Conservation (phyloP, 2,329 filamentous ascomycete species). For the Coniochaeta ligniaria region DNA sequence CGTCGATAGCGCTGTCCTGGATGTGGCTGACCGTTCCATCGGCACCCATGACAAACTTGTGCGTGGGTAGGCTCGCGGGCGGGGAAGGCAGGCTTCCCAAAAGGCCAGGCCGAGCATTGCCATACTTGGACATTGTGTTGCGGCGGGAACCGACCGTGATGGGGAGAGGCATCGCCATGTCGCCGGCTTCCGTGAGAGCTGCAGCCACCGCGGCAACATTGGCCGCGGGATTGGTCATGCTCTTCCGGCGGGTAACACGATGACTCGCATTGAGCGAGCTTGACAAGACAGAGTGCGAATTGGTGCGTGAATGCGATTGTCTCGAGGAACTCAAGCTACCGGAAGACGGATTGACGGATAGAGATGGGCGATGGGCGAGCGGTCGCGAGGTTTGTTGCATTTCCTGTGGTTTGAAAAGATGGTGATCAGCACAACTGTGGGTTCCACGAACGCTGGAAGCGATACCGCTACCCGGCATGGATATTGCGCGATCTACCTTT, state of each 20-base stretch:
- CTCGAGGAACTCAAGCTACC: constrained; percentile 48
- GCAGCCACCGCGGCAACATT: constrained; percentile 72
- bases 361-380: constrained; percentile 54
- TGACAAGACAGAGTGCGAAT: constrained; percentile 75
- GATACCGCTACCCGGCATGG: constrained; percentile 14
- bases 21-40: constrained; percentile 37
- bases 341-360: constrained; percentile 51
- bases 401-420: constrained; percentile 38
- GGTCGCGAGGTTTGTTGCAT: constrained; percentile 60
- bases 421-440: constrained; percentile 28
- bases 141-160: constrained; percentile 55
- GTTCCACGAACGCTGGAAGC: constrained; percentile 15
- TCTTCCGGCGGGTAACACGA: constrained; percentile 88
- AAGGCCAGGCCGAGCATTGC: constrained; percentile 43
- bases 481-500: constrained; percentile 14
- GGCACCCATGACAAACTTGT: constrained; percentile 35
- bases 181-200: constrained; percentile 61
- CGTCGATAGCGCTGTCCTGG: constrained; percentile 60
- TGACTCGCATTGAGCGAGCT: constrained; percentile 73
- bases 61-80: constrained; percentile 60
- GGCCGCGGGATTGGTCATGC: constrained; percentile 68
- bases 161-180: constrained; percentile 45
- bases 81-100: constrained; percentile 55
- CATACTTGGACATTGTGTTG: constrained; percentile 60
- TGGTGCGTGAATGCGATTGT: constrained; percentile 63